These are phyloP conservation scores for Alternaria ethzedia DNA, from an alignment of 2,329 filamentous ascomycete genomes.

Conservation along the genomic window DNA sequence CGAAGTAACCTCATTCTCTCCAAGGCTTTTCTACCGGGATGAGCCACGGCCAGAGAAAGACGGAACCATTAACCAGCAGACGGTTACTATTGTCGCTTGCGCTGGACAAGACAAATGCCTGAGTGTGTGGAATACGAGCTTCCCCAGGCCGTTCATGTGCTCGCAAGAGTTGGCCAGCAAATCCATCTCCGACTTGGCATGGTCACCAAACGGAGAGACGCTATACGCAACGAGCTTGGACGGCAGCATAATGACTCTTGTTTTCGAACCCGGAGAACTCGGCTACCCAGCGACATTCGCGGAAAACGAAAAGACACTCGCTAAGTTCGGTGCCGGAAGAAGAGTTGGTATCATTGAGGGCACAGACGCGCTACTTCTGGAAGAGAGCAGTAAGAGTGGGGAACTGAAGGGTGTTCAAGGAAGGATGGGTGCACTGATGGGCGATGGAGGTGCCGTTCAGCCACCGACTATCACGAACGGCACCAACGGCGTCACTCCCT, in stretches of 20 bases:
- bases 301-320: conserved; percentile 90
- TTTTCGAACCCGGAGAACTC: conserved; percentile 85
- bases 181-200: conserved; percentile 91
- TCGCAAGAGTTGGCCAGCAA: conserved; percentile 88
- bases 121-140: conserved; percentile 97
- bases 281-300: conserved; percentile 85
- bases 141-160: conserved; percentile 87
- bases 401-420: conserved; percentile 90
- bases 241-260: conserved; percentile 80
- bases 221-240: conserved; percentile 88
- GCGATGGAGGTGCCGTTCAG: conserved; percentile 63
- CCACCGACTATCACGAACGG: conserved; percentile 64
- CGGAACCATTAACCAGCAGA: conserved; percentile 51
- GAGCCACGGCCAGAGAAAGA: conserved; percentile 62
- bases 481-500: conserved; percentile 56
- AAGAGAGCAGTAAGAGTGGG: conserved; percentile 89
- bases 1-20: conserved; percentile 97
- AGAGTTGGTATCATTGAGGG: conserved; percentile 93
- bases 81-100: conserved; percentile 94
- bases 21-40: conserved; percentile 80
- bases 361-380: conserved; percentile 83
- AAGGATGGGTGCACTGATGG: conserved; percentile 98
- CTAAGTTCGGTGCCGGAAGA: conserved; percentile 88
- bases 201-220: conserved; percentile 89
- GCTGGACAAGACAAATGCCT: conserved; percentile 96